phyloP scores from a whole-genome alignment of 1,139 yeast genomes.

The Yamadazyma diddensiae region DNA sequence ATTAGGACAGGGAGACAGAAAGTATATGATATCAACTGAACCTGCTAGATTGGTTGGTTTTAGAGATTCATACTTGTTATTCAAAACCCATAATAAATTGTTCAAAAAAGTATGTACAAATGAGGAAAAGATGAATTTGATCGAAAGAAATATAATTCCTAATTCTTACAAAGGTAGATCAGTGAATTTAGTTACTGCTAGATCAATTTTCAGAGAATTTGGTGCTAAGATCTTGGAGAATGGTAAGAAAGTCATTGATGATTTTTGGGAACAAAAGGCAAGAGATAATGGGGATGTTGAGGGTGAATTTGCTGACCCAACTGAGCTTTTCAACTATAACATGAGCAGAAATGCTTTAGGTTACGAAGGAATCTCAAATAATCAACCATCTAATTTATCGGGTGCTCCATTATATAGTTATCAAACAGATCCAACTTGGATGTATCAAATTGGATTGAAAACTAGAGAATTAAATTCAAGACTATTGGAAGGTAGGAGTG shows the following conservation, averaged over 20 bases:
- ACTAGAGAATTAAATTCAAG: constrained; percentile 67
- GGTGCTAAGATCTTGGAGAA: constrained; percentile 82
- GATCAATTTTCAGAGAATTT: constrained; percentile 86
- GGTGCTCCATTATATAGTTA: constrained; percentile 42
- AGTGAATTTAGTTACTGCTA: constrained; percentile 86
- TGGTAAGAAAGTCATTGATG: constrained; percentile 82
- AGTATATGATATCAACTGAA: constrained; percentile 90
- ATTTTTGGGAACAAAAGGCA: constrained; percentile 80
- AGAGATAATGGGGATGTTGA: constrained; percentile 68
- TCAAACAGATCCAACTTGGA: constrained; percentile 77
- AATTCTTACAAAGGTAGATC: constrained; percentile 88
- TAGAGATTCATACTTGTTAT: constrained; percentile 86
- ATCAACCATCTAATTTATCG: constrained; percentile 32
- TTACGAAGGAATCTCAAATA: constrained; percentile 8
- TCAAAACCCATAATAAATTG: constrained; percentile 76
- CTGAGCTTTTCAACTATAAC: constrained; percentile 38
- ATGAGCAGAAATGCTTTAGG: constrained; percentile 21
- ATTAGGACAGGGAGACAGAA: constrained; percentile 65
- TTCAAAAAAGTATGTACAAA: constrained; percentile 74
- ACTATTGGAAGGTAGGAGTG: constrained; percentile 57
- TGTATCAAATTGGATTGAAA: constrained; percentile 78
- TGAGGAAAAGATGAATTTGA: constrained; percentile 79
- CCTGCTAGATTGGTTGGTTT: constrained; percentile 95
- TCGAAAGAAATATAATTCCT: constrained; percentile 79
- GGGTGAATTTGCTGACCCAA: constrained; percentile 80